These are phyloP conservation scores for Saturnispora dispora DNA, from an alignment of 805 yeast species.

Conservation along the genomic window DNA sequence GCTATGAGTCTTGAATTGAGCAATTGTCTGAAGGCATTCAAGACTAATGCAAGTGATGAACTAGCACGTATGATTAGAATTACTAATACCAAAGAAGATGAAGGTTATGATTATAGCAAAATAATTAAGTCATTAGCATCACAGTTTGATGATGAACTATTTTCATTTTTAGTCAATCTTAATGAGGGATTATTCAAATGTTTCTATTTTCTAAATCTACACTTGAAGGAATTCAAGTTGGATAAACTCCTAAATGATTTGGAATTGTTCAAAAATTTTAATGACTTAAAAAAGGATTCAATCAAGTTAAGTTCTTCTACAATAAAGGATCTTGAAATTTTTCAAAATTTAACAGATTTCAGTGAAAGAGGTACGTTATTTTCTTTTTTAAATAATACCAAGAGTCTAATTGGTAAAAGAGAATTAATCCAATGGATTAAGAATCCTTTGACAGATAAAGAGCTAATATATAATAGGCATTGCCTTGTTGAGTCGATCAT, in stretches of 20 bases:
- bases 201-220: conserved; percentile 39
- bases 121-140: conserved; percentile 1
- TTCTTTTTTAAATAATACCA: conserved; percentile 75
- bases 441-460: conserved; percentile 53
- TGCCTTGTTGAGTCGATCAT: conserved; percentile 49
- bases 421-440: conserved; percentile 63
- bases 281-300: conserved; percentile 35
- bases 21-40: conserved; percentile 18
- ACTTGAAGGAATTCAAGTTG: conserved; percentile 57
- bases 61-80: conserved; percentile 10
- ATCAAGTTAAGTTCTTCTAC: conserved; percentile 57
- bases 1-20: conserved; percentile 28
- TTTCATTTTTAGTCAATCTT: conserved; percentile 14
- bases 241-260: conserved; percentile 44
- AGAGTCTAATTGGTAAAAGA: conserved; percentile 68
- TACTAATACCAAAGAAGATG: neutral
- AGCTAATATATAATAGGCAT: conserved; percentile 48
- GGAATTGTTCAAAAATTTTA: conserved; percentile 45
- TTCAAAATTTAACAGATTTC: conserved; percentile 51
- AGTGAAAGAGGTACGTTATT: conserved; percentile 58
- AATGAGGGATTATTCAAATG: conserved; percentile 16
- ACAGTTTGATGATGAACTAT: conserved; percentile 8
- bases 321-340: conserved; percentile 64
- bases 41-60: neutral
- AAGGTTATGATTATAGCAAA: neutral